Evolutionary conservation across 306 rosid genomes (phyloP).

Genomic region (Dryas alaskensis): DNA sequence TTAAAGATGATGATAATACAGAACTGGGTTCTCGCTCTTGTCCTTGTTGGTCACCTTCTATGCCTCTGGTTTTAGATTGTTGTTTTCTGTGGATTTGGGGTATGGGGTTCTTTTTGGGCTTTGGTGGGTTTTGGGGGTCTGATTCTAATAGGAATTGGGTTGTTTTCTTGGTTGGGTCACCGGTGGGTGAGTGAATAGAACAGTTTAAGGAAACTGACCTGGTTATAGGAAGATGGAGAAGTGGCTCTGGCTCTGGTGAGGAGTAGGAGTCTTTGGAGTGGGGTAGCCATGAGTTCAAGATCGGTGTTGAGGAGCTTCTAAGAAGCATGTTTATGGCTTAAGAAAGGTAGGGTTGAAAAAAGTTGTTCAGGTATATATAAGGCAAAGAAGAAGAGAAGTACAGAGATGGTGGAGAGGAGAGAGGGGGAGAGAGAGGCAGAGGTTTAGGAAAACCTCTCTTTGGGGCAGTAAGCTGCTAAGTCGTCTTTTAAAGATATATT

Average conservation of each 20-base stretch:
- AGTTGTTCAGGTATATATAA: neutral
- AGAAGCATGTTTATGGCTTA: conserved; percentile 49
- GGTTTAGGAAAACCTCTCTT: neutral
- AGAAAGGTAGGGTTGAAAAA: neutral
- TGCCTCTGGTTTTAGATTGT: conserved; percentile 16
- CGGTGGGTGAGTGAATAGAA: neutral
- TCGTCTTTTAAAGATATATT: neutral
- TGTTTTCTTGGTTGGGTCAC: conserved; percentile 23
- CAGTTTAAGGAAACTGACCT: conserved; percentile 33
- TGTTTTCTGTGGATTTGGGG: conserved; percentile 19
- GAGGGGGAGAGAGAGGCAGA: conserved; percentile 9
- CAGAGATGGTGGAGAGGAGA: neutral
- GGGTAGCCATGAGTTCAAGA: conserved; percentile 49
- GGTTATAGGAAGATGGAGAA: conserved; percentile 43
- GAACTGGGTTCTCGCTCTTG: conserved; percentile 15
- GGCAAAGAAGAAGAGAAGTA: neutral
- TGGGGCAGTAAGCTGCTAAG: neutral
- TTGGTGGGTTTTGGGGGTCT: conserved; percentile 29
- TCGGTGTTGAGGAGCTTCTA: conserved; percentile 62
- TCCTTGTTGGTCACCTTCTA: conserved; percentile 30
- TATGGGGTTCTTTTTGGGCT: conserved; percentile 25
- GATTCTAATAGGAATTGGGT: conserved; percentile 27
- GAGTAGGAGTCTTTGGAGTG: conserved; percentile 39
- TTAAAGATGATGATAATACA: conserved; percentile 22
- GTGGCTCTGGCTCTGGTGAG: conserved; percentile 37